Conservation (phyloP, 2,329 filamentous ascomycete species). For the Calonectria hongkongensis region DNA sequence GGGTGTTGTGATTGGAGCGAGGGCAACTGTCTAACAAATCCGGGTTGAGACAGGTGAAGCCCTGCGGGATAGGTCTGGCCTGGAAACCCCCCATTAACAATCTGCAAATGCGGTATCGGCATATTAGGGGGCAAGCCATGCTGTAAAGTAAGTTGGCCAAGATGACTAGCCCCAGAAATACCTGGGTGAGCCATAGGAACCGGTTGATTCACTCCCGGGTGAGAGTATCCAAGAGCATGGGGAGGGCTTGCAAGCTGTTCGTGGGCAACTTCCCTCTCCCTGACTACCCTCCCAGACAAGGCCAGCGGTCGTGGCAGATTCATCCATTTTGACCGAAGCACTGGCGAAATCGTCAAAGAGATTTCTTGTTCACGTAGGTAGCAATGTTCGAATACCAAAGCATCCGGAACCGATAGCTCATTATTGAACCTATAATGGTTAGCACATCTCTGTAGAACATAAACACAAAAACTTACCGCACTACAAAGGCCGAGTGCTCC, state of each 20-base stretch:
- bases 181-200: slow-evolving; percentile 18
- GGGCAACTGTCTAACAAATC: slow-evolving; percentile 27
- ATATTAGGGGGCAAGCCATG: slow-evolving; percentile 36
- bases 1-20: slow-evolving; percentile 13
- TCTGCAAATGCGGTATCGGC: slow-evolving; percentile 6
- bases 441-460: slow-evolving; percentile 20
- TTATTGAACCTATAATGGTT: slow-evolving; percentile 50
- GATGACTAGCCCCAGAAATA: slow-evolving; percentile 12
- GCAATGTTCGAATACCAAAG: slow-evolving; percentile 50
- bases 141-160: slow-evolving; percentile 36
- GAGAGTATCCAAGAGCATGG: not conserved
- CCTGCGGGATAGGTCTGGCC: slow-evolving; percentile 31
- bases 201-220: slow-evolving; percentile 12
- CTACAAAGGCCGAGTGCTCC: slow-evolving; percentile 50
- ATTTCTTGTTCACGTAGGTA: slow-evolving; percentile 54
- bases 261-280: slow-evolving; percentile 12
- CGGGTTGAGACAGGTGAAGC: slow-evolving; percentile 37
- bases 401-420: slow-evolving; percentile 53
- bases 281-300: slow-evolving; percentile 8
- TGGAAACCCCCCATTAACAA: slow-evolving; percentile 4
- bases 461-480: slow-evolving; percentile 51
- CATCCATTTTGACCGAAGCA: slow-evolving; percentile 59
- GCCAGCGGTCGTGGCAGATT: not conserved
- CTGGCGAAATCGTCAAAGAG: slow-evolving; percentile 53
- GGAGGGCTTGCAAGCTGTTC: slow-evolving; percentile 23